Conservation (phyloP, 1,284 basidiomycete genomes). For the Puccinia sorghi region DNA sequence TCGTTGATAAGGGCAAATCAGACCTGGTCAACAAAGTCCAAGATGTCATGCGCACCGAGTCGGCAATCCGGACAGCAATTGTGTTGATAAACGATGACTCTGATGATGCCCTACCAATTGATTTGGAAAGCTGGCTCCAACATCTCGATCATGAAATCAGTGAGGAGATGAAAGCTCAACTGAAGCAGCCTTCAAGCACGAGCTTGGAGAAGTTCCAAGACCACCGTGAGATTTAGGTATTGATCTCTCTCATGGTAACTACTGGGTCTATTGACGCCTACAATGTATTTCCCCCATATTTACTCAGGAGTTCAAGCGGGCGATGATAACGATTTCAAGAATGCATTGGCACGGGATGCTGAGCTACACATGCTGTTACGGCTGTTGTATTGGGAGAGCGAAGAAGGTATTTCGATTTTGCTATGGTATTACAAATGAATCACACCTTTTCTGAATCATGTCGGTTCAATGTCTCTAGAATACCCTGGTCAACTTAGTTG, state of each 20-base stretch:
- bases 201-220: constrained; percentile 72
- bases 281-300: neutral
- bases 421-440: constrained; percentile 55
- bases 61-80: constrained; percentile 64
- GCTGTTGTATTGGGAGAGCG: constrained; percentile 61
- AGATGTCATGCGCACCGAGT: constrained; percentile 62
- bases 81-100: constrained; percentile 70
- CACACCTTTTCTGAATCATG: constrained; percentile 51
- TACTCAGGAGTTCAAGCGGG: constrained; percentile 64
- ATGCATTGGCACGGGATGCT: constrained; percentile 74
- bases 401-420: constrained; percentile 55
- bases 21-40: constrained; percentile 75
- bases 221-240: constrained; percentile 66
- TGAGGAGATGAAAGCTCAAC: constrained; percentile 54
- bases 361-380: constrained; percentile 77
- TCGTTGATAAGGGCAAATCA: constrained; percentile 69
- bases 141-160: constrained; percentile 58
- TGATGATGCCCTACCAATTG: constrained; percentile 57
- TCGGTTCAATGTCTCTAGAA: constrained; percentile 9
- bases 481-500: constrained; percentile 60
- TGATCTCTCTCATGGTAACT: constrained; percentile 1
- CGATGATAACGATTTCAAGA: constrained; percentile 69
- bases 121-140: constrained; percentile 63
- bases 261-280: neutral
- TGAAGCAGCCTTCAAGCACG: constrained; percentile 67